These are phyloP conservation scores for Colletotrichum sp. DNA, from an alignment of 2,329 filamentous ascomycete species.

Conservation along the genomic window DNA sequence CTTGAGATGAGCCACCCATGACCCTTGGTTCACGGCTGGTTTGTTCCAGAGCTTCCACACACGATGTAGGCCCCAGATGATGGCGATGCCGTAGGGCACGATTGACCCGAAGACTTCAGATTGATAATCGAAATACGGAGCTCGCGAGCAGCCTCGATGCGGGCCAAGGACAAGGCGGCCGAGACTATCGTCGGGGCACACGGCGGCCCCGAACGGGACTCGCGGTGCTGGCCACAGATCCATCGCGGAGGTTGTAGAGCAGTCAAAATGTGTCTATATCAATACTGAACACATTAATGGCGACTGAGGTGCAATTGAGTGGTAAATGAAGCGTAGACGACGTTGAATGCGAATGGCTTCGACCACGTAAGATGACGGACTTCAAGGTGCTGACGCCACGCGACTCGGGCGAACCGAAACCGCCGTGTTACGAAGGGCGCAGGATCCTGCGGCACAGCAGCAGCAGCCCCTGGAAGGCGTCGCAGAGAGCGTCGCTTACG, in stretches of 20 bases:
- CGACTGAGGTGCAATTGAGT: fast-evolving
- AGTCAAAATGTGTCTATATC: not conserved
- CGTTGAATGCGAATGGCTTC: not conserved
- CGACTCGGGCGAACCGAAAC: not conserved
- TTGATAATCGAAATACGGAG: not conserved
- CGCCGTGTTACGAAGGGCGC: not conserved
- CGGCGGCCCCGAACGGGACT: not conserved
- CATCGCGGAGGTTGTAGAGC: not conserved
- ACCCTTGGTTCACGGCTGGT: not conserved
- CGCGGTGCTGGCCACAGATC: not conserved
- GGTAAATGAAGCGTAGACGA: not conserved
- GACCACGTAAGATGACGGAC: not conserved
- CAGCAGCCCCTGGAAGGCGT: not conserved
- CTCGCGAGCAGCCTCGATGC: not conserved
- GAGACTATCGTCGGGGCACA: not conserved
- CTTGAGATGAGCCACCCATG: not conserved
- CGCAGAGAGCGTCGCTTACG: not conserved
- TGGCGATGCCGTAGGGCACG: not conserved
- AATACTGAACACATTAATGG: fast-evolving
- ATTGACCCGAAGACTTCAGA: not conserved
- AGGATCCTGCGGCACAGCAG: not conserved
- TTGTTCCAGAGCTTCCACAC: not conserved
- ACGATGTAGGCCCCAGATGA: not conserved
- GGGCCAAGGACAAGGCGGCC: not conserved
- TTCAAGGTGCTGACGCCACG: not conserved